Percentiles rank a stretch among this genome's conserved stretches.
These are phyloP conservation scores for Rhodotorula sp. DNA, from an alignment of 1,284 basidiomycete genomes.

Conservation along the genomic window DNA sequence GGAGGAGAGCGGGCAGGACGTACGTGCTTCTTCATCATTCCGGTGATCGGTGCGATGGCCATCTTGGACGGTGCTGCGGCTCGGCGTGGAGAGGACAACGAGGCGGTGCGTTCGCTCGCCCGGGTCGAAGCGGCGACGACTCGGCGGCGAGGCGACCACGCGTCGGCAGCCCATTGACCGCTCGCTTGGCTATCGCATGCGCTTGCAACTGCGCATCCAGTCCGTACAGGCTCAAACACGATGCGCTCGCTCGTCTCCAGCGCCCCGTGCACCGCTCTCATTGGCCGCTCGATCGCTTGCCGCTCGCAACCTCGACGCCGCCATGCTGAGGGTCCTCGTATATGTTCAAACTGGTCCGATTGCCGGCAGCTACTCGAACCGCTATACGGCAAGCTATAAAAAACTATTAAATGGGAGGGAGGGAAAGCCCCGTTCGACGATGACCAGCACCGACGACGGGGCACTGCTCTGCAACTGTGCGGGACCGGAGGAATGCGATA, in stretches of 20 bases:
- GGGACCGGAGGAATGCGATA: no score
- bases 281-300: no score
- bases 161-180: background rate
- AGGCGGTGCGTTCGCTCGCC: no score
- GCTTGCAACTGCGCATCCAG: no score
- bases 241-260: no score
- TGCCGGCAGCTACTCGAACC: background rate
- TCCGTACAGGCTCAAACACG: no score
- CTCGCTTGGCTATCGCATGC: no score
- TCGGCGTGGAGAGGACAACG: background rate
- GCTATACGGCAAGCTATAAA: background rate
- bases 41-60: constrained; percentile 35
- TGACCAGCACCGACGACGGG: background rate
- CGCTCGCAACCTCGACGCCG: no score
- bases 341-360: background rate
- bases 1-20: background rate
- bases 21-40: constrained; percentile 36
- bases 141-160: background rate
- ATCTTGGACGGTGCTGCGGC: constrained; percentile 5
- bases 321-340: background rate
- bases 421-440: background rate
- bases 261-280: no score
- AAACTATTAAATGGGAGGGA: no score
- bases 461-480: no score
- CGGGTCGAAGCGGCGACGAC: background rate